Percentiles rank a stretch among this genome's conserved stretches.
Evolutionary conservation across 108 stramenopile genomes (phyloP).

Genomic region (Bacterosira constricta): DNA sequence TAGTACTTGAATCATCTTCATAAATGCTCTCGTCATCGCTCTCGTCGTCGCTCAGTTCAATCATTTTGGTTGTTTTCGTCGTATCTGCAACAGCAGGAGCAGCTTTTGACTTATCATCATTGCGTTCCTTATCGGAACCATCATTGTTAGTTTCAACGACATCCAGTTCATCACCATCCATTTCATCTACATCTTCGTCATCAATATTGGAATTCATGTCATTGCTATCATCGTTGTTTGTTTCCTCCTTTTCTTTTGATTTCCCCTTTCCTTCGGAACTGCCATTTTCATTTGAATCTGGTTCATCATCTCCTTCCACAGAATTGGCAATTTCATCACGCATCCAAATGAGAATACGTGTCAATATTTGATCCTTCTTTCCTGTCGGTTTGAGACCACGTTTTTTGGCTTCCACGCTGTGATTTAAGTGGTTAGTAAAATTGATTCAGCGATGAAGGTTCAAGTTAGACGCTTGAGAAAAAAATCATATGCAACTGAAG

Average conservation of each 20-base stretch:
- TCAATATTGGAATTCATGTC: neutral
- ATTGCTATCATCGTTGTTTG: neutral
- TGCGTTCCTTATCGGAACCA: slow-evolving; percentile 13
- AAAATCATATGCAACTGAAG: neutral
- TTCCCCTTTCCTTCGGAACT: slow-evolving; percentile 4
- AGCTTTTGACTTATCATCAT: neutral
- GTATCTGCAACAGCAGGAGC: neutral
- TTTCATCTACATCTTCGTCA: slow-evolving; percentile 1
- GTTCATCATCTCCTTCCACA: slow-evolving; percentile 24
- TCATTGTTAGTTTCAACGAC: neutral
- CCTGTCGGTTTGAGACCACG: slow-evolving; percentile 62
- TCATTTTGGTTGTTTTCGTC: slow-evolving; percentile 13
- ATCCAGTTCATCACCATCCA: neutral
- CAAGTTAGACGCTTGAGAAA: neutral
- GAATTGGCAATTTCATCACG: slow-evolving; percentile 74
- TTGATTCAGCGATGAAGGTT: neutral
- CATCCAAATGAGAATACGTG: slow-evolving; percentile 76
- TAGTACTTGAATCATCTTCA: slow-evolving; percentile 30
- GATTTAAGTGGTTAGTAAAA: no score
- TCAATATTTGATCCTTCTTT: slow-evolving; percentile 79
- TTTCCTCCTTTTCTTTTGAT: slow-evolving; percentile 25
- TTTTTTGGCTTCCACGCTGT: slow-evolving; percentile 51
- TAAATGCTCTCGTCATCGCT: slow-evolving; percentile 49
- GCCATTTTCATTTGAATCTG: neutral
- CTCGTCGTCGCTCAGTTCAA: slow-evolving; percentile 48